Conservation (phyloP, 352 stramenopile species). For the Phytopythium aichiense region DNA sequence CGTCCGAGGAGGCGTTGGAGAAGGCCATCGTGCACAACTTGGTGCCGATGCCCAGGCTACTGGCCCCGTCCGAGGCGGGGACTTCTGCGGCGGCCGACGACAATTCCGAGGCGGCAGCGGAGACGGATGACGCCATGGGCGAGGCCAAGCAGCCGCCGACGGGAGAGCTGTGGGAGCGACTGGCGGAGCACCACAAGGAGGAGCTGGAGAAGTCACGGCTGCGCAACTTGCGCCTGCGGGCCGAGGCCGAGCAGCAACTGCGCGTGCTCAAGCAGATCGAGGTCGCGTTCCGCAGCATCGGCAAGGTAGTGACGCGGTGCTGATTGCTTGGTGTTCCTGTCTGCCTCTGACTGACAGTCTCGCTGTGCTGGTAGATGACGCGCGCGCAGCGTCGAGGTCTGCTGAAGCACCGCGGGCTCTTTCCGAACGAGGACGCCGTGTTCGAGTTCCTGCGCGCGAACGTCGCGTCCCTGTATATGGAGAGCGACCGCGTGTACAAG, state of each 20-base stretch:
- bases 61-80: neutral
- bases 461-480: conserved; percentile 21
- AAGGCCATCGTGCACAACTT: conserved; percentile 22
- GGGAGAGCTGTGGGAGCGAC: conserved; percentile 19
- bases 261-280: conserved; percentile 32
- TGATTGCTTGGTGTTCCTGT: neutral
- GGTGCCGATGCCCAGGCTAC: conserved; percentile 16
- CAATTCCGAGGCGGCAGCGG: neutral
- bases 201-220: conserved; percentile 23
- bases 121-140: neutral
- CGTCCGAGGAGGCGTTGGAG: conserved; percentile 21
- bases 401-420: conserved; percentile 5
- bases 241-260: conserved; percentile 31
- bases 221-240: conserved; percentile 27
- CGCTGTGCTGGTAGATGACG: conserved; percentile 5
- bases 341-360: neutral
- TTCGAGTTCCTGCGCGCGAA: conserved; percentile 25
- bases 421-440: conserved; percentile 19
- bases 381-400: neutral
- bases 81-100: too few species aligned
- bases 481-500: conserved; percentile 19
- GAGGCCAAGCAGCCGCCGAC: neutral
- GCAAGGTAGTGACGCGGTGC: conserved; percentile 11
- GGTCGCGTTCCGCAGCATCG: conserved; percentile 23
- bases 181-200: conserved; percentile 24